A percentile compares a stretch with the other conserved stretches of the same genome.
Conservation (phyloP, 2,329 filamentous ascomycete species). For the Epichloe brachyelytri region DNA sequence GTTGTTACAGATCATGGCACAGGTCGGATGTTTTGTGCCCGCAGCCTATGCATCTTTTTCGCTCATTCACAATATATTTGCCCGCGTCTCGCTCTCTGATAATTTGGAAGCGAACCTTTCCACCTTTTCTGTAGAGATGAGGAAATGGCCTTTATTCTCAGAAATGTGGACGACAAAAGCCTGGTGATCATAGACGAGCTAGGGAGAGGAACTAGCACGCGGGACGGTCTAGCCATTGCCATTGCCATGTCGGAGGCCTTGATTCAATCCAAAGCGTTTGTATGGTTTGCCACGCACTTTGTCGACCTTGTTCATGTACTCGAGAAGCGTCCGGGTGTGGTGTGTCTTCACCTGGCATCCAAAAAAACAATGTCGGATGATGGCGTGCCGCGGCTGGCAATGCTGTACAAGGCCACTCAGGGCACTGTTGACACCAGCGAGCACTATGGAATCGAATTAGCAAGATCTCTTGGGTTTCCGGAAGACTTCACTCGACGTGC, state of each 20-base stretch:
- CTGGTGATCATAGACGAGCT: constrained; percentile 85
- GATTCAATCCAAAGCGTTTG: constrained; percentile 60
- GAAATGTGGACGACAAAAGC: constrained; percentile 64
- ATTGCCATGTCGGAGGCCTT: constrained; percentile 82
- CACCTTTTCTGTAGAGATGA: constrained; percentile 90
- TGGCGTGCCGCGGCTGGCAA: constrained; percentile 52
- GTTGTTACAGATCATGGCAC: constrained; percentile 81
- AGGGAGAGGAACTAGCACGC: constrained; percentile 77
- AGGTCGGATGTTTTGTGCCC: constrained; percentile 83
- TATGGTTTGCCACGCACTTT: constrained; percentile 96
- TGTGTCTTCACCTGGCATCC: constrained; percentile 71
- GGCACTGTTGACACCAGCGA: constrained; percentile 53
- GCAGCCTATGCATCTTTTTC: constrained; percentile 73
- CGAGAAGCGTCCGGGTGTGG: constrained; percentile 60
- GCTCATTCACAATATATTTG: constrained; percentile 72
- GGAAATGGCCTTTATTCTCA: constrained; percentile 89
- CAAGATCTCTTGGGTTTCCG: constrained; percentile 62
- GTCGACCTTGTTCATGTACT: constrained; percentile 67
- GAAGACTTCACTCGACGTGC: constrained; percentile 53
- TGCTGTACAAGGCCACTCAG: constrained; percentile 73
- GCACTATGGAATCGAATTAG: constrained; percentile 77
- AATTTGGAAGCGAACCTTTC: constrained; percentile 83
- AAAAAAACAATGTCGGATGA: constrained; percentile 41
- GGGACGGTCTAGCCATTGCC: constrained; percentile 80
- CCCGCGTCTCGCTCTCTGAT: constrained; percentile 76